Conservation (phyloP, 2,329 filamentous ascomycete species). For the Knufia fluminis region DNA sequence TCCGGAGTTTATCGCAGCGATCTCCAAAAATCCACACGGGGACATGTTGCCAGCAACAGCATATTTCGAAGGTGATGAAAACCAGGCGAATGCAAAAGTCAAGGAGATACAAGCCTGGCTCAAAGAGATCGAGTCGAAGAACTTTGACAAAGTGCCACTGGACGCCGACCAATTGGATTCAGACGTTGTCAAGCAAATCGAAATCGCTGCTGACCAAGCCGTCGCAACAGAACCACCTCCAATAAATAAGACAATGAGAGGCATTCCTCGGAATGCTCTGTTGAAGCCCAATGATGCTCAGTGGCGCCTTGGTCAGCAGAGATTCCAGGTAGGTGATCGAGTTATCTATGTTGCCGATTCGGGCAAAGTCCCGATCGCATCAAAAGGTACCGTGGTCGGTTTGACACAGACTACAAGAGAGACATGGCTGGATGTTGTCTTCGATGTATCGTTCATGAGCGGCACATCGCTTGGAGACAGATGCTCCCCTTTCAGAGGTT, state of each 20-base stretch:
- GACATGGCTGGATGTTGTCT: conserved; percentile 80
- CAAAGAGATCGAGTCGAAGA: conserved; percentile 81
- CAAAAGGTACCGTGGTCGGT: conserved; percentile 86
- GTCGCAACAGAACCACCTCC: conserved; percentile 44
- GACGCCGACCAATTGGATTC: conserved; percentile 96
- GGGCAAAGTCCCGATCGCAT: conserved; percentile 88
- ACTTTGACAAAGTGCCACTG: conserved; percentile 88
- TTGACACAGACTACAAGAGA: conserved; percentile 79
- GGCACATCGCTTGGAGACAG: conserved; percentile 84
- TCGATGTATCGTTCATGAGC: conserved; percentile 94
- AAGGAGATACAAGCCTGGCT: conserved; percentile 93
- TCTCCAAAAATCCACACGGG: conserved; percentile 74
- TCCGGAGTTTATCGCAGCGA: conserved; percentile 86
- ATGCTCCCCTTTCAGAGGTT: conserved; percentile 86
- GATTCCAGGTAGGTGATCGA: conserved; percentile 76
- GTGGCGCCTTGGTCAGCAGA: conserved; percentile 77
- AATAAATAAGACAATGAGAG: conserved; percentile 61
- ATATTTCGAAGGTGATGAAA: conserved; percentile 61
- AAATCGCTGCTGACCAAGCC: conserved; percentile 61
- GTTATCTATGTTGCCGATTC: conserved; percentile 88
- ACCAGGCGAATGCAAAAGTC: conserved; percentile 63
- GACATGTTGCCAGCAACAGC: conserved; percentile 78
- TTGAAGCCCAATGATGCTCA: conserved; percentile 95
- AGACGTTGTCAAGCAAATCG: conserved; percentile 72
- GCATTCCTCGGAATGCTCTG: conserved; percentile 76